Percentiles rank a stretch among this genome's conserved stretches.
Conservation (phyloP, 768 basidiomycete genomes). For the Strobilomyces dryophilus region DNA sequence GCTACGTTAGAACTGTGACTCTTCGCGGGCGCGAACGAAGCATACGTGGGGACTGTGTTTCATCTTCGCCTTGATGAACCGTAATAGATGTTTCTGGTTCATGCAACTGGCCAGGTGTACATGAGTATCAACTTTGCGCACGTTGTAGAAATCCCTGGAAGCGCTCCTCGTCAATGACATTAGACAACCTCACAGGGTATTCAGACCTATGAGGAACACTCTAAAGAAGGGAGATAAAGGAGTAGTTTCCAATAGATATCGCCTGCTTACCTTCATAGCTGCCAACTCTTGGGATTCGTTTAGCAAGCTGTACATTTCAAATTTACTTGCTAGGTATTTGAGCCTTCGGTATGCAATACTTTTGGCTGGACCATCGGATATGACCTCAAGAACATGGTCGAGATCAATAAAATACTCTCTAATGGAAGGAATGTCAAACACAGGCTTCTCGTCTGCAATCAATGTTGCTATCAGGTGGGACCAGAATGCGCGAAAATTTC, state of each 20-base stretch:
- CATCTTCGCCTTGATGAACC: conserved; percentile 99
- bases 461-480: neutral
- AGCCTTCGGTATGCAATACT: conserved; percentile 90
- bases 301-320: conserved; percentile 86
- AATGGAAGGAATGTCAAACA: conserved; percentile 78
- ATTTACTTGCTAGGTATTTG: conserved; percentile 90
- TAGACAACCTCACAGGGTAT: neutral
- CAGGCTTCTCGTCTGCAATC: conserved; percentile 45
- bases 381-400: conserved; percentile 85
- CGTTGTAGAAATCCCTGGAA: conserved; percentile 94
- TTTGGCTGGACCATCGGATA: conserved; percentile 94
- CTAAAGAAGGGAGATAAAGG: conserved; percentile 14
- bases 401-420: conserved; percentile 96
- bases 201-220: conserved; percentile 32
- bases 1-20: neutral
- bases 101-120: conserved; percentile 98
- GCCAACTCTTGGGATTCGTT: conserved; percentile 93
- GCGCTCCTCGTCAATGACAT: conserved; percentile 1
- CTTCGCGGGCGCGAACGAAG: conserved; percentile 1
- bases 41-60: conserved; percentile 76
- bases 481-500: neutral
- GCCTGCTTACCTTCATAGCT: conserved; percentile 82
- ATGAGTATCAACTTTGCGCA: conserved; percentile 98
- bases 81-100: conserved; percentile 98
- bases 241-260: neutral